Evolutionary conservation across 495 filamentous ascomycete species (phyloP).

Genomic region (Hypoxylon lenormandii): DNA sequence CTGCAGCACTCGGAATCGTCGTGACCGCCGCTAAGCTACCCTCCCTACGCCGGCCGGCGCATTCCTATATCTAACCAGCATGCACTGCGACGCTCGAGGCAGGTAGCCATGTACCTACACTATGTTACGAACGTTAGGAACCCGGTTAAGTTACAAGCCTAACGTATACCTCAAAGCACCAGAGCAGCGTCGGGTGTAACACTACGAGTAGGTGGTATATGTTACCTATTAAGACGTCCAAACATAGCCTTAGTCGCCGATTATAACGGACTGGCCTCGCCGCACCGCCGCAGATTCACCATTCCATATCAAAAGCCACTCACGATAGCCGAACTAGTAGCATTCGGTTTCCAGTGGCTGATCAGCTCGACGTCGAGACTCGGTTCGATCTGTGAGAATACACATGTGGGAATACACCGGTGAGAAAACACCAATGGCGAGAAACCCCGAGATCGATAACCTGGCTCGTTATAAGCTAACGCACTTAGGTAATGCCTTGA

Average conservation of each 20-base stretch:
- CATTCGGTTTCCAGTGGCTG: background rate
- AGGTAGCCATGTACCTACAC: constrained; percentile 11
- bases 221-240: constrained; percentile 7
- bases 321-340: background rate
- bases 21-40: constrained; percentile 34
- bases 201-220: constrained; percentile 4
- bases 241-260: background rate
- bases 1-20: constrained; percentile 35
- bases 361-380: background rate
- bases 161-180: constrained; percentile 2
- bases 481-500: background rate
- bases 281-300: background rate
- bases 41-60: constrained; percentile 21
- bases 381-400: background rate
- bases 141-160: constrained; percentile 26
- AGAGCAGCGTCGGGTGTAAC: constrained; percentile 14
- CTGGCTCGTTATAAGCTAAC: background rate
- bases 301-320: background rate
- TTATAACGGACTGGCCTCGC: constrained; percentile 8
- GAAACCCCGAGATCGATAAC: background rate
- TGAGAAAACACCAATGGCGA: background rate
- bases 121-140: constrained; percentile 22
- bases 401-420: background rate
- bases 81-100: constrained; percentile 33
- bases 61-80: constrained; percentile 32